Evolutionary conservation across 805 yeast genomes (phyloP).

Genomic region (Debaryomyces castellii): DNA sequence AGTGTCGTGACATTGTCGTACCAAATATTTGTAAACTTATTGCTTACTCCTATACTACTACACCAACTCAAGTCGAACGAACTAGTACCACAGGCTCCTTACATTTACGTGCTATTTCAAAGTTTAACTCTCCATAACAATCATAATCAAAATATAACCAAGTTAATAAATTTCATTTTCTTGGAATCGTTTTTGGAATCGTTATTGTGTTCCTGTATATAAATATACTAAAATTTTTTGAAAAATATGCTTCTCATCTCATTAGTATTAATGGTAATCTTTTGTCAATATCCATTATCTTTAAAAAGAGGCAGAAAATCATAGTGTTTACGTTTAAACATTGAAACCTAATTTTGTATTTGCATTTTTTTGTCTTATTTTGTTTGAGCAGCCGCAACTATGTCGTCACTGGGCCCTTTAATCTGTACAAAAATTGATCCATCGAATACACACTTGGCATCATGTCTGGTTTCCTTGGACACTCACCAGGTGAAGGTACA

Average conservation of each 20-base stretch:
- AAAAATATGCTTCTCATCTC: constrained; percentile 3
- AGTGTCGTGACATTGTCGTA: too few species aligned
- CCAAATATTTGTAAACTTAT: too few species aligned
- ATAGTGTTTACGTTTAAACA: not conserved
- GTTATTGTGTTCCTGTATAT: not conserved
- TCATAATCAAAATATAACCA: too few species aligned
- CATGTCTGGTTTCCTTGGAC: constrained; percentile 67
- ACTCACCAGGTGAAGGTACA: constrained; percentile 68
- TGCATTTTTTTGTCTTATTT: not conserved
- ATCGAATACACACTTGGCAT: constrained; percentile 60
- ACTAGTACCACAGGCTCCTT: too few species aligned
- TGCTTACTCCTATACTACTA: too few species aligned
- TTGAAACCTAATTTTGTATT: not conserved
- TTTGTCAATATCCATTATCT: not conserved
- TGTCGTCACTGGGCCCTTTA: too few species aligned
- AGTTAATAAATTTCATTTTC: too few species aligned
- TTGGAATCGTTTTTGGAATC: too few species aligned
- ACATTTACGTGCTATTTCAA: too few species aligned
- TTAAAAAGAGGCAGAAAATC: not conserved
- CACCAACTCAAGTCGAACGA: too few species aligned
- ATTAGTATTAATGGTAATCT: not conserved
- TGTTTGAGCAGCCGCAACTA: not conserved
- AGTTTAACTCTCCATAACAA: too few species aligned
- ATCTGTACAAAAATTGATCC: constrained; percentile 57
- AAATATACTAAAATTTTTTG: not conserved